These are phyloP conservation scores for Solanum neorickii DNA, from an alignment of 257 asterid genomes.

Conservation along the genomic window DNA sequence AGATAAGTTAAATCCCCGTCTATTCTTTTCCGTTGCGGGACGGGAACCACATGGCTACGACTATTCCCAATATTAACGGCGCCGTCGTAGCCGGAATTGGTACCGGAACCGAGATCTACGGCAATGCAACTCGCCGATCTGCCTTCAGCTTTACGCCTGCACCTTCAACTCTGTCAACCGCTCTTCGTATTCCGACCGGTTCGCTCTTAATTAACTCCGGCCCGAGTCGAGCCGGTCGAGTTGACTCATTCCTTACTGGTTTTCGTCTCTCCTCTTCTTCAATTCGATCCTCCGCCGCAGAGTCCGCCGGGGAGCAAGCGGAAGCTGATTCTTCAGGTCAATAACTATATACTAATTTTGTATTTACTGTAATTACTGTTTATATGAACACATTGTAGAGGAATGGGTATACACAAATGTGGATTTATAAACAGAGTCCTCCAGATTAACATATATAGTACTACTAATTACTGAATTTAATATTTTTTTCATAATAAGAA, in stretches of 20 bases:
- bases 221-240: neutral
- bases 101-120: neutral
- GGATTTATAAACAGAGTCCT: neutral
- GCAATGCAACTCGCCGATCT: neutral
- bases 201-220: neutral
- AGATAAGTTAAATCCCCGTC: neutral
- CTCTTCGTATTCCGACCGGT: constrained; percentile 2
- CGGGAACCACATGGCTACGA: neutral
- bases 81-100: neutral
- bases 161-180: neutral
- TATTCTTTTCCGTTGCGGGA: neutral
- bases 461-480: neutral
- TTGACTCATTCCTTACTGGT: neutral
- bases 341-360: neutral
- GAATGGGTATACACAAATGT: neutral
- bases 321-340: constrained; percentile 22
- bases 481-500: neutral
- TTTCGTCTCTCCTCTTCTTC: neutral
- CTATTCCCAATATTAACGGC: neutral
- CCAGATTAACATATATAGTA: neutral
- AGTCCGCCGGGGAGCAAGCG: constrained; percentile 6
- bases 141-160: neutral
- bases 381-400: neutral
- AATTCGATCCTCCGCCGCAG: constrained; percentile 6
- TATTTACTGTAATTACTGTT: neutral